A percentile compares a stretch with the other conserved stretches of the same genome.
These are phyloP conservation scores for Aspergillus bridgeri DNA, from an alignment of 495 filamentous ascomycete species.

Conservation along the genomic window DNA sequence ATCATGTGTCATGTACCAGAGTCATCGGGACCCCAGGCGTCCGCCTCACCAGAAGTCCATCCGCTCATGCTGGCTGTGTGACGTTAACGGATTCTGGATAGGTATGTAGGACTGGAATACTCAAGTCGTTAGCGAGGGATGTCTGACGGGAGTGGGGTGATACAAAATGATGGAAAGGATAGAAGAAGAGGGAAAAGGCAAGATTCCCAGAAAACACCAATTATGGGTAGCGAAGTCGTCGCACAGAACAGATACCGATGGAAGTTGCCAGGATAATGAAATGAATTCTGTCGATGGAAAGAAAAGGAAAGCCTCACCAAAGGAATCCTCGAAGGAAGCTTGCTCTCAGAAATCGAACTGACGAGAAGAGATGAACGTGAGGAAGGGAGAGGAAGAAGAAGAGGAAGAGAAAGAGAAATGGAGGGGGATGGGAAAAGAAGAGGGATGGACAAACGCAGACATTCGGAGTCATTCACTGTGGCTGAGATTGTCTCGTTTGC, in stretches of 20 bases:
- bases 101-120: not conserved
- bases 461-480: not conserved
- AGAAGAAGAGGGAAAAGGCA: not conserved
- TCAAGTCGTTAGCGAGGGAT: not conserved
- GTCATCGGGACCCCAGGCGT: not conserved
- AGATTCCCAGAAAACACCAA: not conserved
- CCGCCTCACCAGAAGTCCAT: not conserved
- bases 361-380: not conserved
- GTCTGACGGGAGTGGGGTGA: not conserved
- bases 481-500: not conserved
- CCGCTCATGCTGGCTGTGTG: not conserved
- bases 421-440: not conserved
- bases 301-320: not conserved
- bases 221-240: not conserved
- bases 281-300: not conserved
- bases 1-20: not conserved
- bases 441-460: slow-evolving; percentile 2
- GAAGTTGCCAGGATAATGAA: not conserved
- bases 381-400: not conserved
- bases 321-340: not conserved
- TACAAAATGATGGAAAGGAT: not conserved
- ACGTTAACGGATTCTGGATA: not conserved
- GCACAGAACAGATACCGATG: too few species aligned
- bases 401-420: slow-evolving; percentile 1
- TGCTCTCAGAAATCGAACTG: not conserved